phyloP scores from a whole-genome alignment of 1,139 yeast genomes.

The Pichia sp. region DNA sequence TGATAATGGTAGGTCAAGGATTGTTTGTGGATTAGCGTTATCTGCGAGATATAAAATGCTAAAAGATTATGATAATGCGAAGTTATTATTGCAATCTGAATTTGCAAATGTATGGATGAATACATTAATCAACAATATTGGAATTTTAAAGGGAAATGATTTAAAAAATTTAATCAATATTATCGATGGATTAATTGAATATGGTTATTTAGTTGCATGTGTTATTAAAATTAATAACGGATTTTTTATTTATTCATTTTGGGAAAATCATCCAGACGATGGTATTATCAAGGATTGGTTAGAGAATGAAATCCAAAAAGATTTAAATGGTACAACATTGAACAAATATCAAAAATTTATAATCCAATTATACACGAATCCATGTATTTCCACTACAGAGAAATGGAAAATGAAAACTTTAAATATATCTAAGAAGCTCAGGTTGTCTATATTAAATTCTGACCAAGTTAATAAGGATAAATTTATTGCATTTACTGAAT shows the following conservation, averaged over 20 bases:
- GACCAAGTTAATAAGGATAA: slow-evolving; percentile 10
- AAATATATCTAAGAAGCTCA: slow-evolving; percentile 14
- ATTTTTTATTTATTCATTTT: slow-evolving; percentile 20
- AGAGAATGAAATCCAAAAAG: slow-evolving; percentile 3
- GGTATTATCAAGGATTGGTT: slow-evolving; percentile 14
- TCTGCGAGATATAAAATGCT: slow-evolving; percentile 23
- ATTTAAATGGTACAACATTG: neutral
- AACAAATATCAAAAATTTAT: slow-evolving; percentile 13
- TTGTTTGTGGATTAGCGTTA: slow-evolving; percentile 19
- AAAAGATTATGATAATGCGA: slow-evolving; percentile 15
- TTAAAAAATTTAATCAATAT: slow-evolving; percentile 20
- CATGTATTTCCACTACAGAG: slow-evolving; percentile 12
- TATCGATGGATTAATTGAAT: slow-evolving; percentile 14
- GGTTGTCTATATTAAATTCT: slow-evolving; percentile 4
- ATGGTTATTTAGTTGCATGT: slow-evolving; percentile 13
- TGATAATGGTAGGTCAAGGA: slow-evolving; percentile 7
- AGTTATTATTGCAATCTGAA: slow-evolving; percentile 12
- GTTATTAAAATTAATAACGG: slow-evolving; percentile 12
- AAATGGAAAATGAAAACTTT: slow-evolving; percentile 8
- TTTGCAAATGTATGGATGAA: slow-evolving; percentile 21
- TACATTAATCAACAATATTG: slow-evolving; percentile 7
- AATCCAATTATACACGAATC: slow-evolving; percentile 12
- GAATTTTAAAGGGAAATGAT: slow-evolving; percentile 14
- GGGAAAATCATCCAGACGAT: slow-evolving; percentile 22
- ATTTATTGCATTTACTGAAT: slow-evolving; percentile 15